Evolutionary conservation across 2,329 filamentous ascomycete genomes (phyloP).

Genomic region (Penicillium brevicompactum): DNA sequence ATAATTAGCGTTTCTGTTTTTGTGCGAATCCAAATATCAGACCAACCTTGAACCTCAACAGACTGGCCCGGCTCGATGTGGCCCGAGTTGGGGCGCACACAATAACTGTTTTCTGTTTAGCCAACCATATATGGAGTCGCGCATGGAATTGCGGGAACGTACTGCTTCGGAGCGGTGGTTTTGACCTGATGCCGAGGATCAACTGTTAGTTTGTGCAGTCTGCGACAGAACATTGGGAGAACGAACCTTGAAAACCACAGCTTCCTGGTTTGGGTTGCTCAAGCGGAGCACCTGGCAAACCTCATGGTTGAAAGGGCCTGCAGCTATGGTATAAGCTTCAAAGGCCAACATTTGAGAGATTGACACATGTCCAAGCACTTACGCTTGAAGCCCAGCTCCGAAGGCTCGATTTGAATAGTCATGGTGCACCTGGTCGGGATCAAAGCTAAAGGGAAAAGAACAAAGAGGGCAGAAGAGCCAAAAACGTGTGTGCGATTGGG

Average conservation of each 20-base stretch:
- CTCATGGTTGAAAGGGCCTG: conserved; percentile 66
- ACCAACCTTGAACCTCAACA: conserved; percentile 87
- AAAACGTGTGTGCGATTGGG: conserved; percentile 7
- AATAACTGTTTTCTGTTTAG: conserved; percentile 68
- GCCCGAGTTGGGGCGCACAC: conserved; percentile 94
- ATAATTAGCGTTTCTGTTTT: conserved; percentile 25
- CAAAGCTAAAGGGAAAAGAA: neutral
- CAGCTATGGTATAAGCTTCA: conserved; percentile 25
- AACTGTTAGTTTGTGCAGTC: conserved; percentile 26
- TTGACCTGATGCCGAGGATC: conserved; percentile 69
- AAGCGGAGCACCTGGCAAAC: conserved; percentile 64
- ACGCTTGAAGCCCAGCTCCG: conserved; percentile 94
- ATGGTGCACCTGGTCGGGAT: conserved; percentile 55
- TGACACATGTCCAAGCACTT: conserved; percentile 25
- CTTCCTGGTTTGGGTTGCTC: conserved; percentile 58
- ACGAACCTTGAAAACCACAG: conserved; percentile 66
- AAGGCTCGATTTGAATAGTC: conserved; percentile 91
- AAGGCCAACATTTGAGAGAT: neutral
- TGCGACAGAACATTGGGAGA: conserved; percentile 11
- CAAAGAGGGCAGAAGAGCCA: neutral
- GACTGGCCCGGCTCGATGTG: conserved; percentile 87
- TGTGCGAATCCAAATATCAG: neutral
- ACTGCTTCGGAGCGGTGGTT: conserved; percentile 99
- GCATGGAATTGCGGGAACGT: conserved; percentile 47
- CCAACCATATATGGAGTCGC: conserved; percentile 10